Conservation (phyloP, 331 rosid genomes). For the Erythrophleum ivorense region DNA sequence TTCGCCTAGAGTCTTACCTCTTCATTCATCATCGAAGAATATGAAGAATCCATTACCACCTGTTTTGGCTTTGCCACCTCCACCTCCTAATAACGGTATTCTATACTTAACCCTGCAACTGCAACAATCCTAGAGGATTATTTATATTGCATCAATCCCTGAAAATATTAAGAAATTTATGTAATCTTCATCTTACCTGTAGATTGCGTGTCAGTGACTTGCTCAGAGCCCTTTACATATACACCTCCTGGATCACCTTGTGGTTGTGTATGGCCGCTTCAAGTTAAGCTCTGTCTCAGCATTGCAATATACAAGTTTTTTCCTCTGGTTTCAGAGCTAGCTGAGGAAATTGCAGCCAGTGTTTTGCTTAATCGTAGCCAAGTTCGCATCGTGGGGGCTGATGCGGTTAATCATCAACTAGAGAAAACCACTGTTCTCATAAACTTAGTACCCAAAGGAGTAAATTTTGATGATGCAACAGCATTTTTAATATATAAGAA, state of each 20-base stretch:
- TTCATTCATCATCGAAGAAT: conserved; percentile 61
- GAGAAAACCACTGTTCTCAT: conserved; percentile 78
- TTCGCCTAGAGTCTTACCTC: conserved; percentile 67
- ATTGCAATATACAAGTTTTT: conserved; percentile 79
- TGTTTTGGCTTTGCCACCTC: conserved; percentile 74
- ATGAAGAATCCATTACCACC: conserved; percentile 66
- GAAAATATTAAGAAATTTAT: conserved; percentile 27
- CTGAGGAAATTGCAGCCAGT: conserved; percentile 77
- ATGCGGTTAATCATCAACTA: conserved; percentile 74
- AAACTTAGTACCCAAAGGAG: conserved; percentile 75
- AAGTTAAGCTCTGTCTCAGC: conserved; percentile 68
- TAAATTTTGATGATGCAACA: conserved; percentile 60
- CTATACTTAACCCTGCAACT: conserved; percentile 15
- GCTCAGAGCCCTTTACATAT: conserved; percentile 87
- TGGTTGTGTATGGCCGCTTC: conserved; percentile 91
- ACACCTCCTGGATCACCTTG: conserved; percentile 84
- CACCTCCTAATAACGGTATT: conserved; percentile 86
- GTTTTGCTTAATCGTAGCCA: conserved; percentile 73
- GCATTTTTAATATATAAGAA: conserved; percentile 69
- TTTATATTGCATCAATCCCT: conserved; percentile 4
- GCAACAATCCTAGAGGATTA: conserved; percentile 10
- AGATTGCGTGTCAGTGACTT: conserved; percentile 74
- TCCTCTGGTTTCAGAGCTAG: conserved; percentile 74
- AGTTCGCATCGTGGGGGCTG: conserved; percentile 95
- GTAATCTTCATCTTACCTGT: conserved; percentile 44